phyloP scores from a whole-genome alignment of 176 grass and related monocot genomes.

The Leersia perrieri region DNA sequence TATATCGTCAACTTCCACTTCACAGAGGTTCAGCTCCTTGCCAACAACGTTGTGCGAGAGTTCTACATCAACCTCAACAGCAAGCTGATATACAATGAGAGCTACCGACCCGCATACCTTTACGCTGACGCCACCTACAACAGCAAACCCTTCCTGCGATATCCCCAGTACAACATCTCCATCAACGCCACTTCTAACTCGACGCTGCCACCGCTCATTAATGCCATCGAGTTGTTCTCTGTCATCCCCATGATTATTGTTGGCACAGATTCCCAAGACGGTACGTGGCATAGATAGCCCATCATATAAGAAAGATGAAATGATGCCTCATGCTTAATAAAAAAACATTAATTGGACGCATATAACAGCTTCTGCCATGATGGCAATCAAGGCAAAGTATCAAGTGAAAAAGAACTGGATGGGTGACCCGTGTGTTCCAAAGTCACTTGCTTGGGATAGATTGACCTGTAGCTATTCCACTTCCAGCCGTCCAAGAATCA shows the following conservation, averaged over 20 bases:
- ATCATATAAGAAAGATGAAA: not conserved
- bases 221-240: conserved; percentile 40
- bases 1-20: conserved; percentile 29
- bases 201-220: conserved; percentile 42
- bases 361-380: conserved; percentile 47
- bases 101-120: conserved; percentile 18
- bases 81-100: not conserved
- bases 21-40: conserved; percentile 31
- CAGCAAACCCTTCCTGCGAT: rapidly evolving
- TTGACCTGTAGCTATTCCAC: conserved; percentile 44
- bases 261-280: conserved; percentile 37
- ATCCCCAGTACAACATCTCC: not conserved
- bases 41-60: not conserved
- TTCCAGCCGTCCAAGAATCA: not conserved
- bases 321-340: not conserved
- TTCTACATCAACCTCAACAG: conserved; percentile 40
- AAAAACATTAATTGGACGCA: not conserved
- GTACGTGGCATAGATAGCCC: not conserved
- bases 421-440: conserved; percentile 46
- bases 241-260: conserved; percentile 15
- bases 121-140: not conserved
- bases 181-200: conserved; percentile 37
- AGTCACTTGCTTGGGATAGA: conserved; percentile 39
- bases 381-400: not conserved
- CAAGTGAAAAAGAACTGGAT: conserved; percentile 44